Evolutionary conservation across 495 filamentous ascomycete genomes (phyloP), one percentile per base, ranked within the genome.

Genomic region (Neurospora sp.): DNA sequence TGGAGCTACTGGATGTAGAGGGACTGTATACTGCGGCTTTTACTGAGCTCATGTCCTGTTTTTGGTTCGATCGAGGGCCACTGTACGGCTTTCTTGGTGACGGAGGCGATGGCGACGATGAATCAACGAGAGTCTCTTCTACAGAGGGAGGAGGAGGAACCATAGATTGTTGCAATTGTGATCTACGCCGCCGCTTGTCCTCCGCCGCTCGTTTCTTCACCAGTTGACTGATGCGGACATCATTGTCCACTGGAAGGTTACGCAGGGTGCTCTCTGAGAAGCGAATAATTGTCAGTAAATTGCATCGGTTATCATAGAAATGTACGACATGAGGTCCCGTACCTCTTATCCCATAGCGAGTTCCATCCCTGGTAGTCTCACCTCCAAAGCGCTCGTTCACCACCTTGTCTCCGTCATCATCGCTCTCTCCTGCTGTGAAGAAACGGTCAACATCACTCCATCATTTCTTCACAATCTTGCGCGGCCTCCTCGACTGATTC

Each of bases 141-240:
- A 66, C 23, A 35, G 14, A 59, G 7, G 48, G 14, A 27, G 54
- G 54, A 62, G 48, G 11, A 66, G 54, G 54, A 35, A 9, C 27
- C 54, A 66, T 66, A 66, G 27, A 62, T 16, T 35, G 54, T 27
- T 62, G 54, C 27, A 66, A 66, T 35, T 16, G 54, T 66, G 54
- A 66, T 27, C 42, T 59, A 59, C 8, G 42, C 31, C 12, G 23
- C 39, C 44, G 12, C 40, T 39, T 44, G 42, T 77, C 72, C 18
- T 77, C 73, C 23, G 27, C 71, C 54, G 74, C 75, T 42, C 74
- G 77, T 35, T 46, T 41, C 71, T 76, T 75, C 1, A 79, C n/a
- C 18, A 75, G 27, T 5, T 75, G 75, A 69, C 76, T 78, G 39
- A 78, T 40, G 14, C 72, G 35, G 5, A 75, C 70, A 66, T 79